These are phyloP conservation scores for Aspergillus sp. DNA, from an alignment of 2,329 filamentous ascomycete species.

Conservation along the genomic window DNA sequence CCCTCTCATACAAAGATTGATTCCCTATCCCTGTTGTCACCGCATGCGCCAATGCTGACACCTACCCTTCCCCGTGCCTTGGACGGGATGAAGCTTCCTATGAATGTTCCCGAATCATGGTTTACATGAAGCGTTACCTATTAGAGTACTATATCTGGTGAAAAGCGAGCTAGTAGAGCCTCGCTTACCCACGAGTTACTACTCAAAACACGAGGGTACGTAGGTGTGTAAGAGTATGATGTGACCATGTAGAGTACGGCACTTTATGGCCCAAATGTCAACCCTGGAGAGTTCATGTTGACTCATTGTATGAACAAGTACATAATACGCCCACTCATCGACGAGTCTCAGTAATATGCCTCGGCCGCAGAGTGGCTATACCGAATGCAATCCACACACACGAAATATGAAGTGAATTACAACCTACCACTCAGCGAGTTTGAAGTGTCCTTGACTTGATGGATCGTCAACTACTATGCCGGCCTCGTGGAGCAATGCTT, in stretches of 20 bases:
- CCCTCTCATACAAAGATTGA: constrained; percentile 11
- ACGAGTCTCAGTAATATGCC: background rate
- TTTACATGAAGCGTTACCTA: background rate
- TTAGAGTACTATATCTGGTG: background rate
- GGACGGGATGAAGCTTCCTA: background rate
- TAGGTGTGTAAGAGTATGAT: background rate
- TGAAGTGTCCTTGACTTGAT: background rate
- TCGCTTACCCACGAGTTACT: background rate
- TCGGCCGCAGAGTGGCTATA: background rate
- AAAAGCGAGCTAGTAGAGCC: background rate
- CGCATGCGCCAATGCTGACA: constrained; percentile 20
- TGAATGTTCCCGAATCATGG: background rate
- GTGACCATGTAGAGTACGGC: background rate
- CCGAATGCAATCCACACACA: background rate
- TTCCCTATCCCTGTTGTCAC: constrained; percentile 19
- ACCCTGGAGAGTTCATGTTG: too few relatives aligned
- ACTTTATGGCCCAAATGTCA: background rate
- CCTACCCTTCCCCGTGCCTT: background rate
- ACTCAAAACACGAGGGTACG: too few relatives aligned
- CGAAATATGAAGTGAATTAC: background rate
- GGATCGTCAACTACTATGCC: background rate
- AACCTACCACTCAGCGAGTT: too few relatives aligned
- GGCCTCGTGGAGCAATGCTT: background rate
- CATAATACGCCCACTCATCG: background rate
- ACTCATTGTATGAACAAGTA: background rate